These are phyloP conservation scores for Oenanthe sinensis DNA, from an alignment of 129 eudicot genomes.

Conservation along the genomic window DNA sequence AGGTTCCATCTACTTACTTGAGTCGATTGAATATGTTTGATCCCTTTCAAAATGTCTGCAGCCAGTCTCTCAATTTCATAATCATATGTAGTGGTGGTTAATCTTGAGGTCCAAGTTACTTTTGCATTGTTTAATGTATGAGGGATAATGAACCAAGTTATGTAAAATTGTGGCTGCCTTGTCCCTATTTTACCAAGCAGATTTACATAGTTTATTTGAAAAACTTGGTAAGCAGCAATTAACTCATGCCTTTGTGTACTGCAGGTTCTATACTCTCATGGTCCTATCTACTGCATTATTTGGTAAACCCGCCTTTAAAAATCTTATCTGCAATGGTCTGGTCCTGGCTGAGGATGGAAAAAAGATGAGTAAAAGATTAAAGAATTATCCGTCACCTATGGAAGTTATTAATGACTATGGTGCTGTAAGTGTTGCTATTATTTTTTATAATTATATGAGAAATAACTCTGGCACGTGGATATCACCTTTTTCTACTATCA, in stretches of 20 bases:
- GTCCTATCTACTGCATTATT: slow-evolving; percentile 87
- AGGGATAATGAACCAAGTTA: background rate
- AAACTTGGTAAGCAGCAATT: background rate
- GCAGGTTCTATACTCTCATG: slow-evolving; percentile 91
- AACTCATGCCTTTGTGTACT: background rate
- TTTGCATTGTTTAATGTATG: background rate
- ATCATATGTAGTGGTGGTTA: background rate
- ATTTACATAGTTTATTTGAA: background rate
- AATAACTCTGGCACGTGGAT: background rate
- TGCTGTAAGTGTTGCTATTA: slow-evolving; percentile 44
- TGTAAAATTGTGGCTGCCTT: background rate
- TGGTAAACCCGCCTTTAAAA: slow-evolving; percentile 79
- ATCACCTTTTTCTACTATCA: background rate
- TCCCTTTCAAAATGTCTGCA: background rate
- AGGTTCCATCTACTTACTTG: background rate
- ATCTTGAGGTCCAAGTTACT: background rate
- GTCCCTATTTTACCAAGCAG: background rate
- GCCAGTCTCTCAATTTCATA: background rate
- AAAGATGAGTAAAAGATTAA: slow-evolving; percentile 88
- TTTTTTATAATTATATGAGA: background rate
- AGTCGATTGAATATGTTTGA: background rate
- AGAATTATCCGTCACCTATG: slow-evolving; percentile 79
- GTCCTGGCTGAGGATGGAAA: slow-evolving; percentile 95
- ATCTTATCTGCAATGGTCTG: slow-evolving; percentile 92
- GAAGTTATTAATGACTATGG: slow-evolving; percentile 79